Evolutionary conservation across 2,329 filamentous ascomycete genomes (phyloP).

Genomic region (Fusarium sp.): DNA sequence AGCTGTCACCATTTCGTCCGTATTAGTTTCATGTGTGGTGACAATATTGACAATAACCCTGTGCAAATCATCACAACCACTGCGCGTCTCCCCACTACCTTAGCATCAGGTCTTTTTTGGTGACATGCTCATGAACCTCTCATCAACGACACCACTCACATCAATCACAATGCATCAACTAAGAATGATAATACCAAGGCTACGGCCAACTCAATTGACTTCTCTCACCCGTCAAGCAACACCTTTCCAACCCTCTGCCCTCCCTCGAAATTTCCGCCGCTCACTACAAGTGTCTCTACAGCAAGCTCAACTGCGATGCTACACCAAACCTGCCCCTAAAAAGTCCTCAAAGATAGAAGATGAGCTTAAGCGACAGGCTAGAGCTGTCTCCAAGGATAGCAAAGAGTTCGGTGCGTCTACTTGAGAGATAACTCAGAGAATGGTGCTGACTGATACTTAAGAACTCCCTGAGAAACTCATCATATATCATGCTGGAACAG

Average conservation of each 20-base stretch:
- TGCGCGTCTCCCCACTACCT: slow-evolving; percentile 6
- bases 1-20: slow-evolving; percentile 1
- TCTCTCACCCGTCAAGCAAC: neutral
- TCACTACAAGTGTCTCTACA: slow-evolving; percentile 43
- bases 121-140: slow-evolving; percentile 15
- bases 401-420: slow-evolving; percentile 34
- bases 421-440: too few relatives aligned
- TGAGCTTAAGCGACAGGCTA: slow-evolving; percentile 45
- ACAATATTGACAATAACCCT: neutral
- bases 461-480: slow-evolving; percentile 69
- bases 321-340: slow-evolving; percentile 34
- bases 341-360: slow-evolving; percentile 37
- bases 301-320: slow-evolving; percentile 40
- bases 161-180: slow-evolving; percentile 35
- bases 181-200: slow-evolving; percentile 33
- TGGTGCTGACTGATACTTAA: slow-evolving; percentile 35
- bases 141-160: slow-evolving; percentile 3
- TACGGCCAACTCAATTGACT: slow-evolving; percentile 30
- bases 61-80: slow-evolving; percentile 12
- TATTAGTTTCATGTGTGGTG: neutral
- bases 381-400: slow-evolving; percentile 33
- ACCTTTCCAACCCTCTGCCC: neutral
- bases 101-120: slow-evolving; percentile 21
- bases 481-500: slow-evolving; percentile 80
- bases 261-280: slow-evolving; percentile 31